Evolutionary conservation across 2,329 filamentous ascomycete species (phyloP).

Genomic region (Coleophoma eucalyptorum): DNA sequence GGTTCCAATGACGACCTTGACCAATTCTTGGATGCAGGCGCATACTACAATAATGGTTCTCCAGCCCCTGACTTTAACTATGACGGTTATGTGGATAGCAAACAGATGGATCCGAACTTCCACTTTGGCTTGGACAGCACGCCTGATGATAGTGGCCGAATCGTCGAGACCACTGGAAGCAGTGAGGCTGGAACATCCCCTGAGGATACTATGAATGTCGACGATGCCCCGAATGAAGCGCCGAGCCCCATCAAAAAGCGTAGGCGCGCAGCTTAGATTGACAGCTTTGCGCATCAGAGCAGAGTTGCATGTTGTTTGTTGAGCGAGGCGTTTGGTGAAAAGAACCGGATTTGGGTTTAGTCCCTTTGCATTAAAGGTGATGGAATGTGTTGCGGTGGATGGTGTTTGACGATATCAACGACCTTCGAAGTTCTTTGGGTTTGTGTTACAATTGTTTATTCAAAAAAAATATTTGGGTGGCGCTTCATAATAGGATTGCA

Average conservation of each 20-base stretch:
- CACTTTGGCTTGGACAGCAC: slow-evolving; percentile 24
- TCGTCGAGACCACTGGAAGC: slow-evolving; percentile 13
- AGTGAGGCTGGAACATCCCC: slow-evolving; percentile 16
- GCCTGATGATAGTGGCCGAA: slow-evolving; percentile 10
- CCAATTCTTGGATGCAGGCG: slow-evolving; percentile 40
- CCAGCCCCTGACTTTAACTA: slow-evolving; percentile 10
- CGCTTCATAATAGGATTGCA: too few relatives aligned
- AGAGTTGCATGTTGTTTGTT: too few relatives aligned
- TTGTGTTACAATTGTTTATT: too few relatives aligned
- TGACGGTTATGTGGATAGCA: slow-evolving; percentile 1
- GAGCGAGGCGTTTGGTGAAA: too few relatives aligned
- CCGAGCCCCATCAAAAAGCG: not conserved
- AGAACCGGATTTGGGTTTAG: too few relatives aligned
- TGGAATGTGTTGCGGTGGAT: too few relatives aligned
- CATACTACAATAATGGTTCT: slow-evolving; percentile 31
- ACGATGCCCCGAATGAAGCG: slow-evolving; percentile 6
- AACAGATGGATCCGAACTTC: slow-evolving; percentile 14
- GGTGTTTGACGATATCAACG: too few relatives aligned
- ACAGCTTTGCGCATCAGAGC: too few relatives aligned
- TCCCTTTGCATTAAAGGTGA: too few relatives aligned
- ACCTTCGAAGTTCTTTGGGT: too few relatives aligned
- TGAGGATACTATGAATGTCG: slow-evolving; percentile 7
- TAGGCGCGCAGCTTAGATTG: not conserved
- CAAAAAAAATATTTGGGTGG: too few relatives aligned
- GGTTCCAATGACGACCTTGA: slow-evolving; percentile 43